Evolutionary conservation across 257 asterid species (phyloP), one percentile per base, ranked within the genome.

Genomic region (Vinca minor): DNA sequence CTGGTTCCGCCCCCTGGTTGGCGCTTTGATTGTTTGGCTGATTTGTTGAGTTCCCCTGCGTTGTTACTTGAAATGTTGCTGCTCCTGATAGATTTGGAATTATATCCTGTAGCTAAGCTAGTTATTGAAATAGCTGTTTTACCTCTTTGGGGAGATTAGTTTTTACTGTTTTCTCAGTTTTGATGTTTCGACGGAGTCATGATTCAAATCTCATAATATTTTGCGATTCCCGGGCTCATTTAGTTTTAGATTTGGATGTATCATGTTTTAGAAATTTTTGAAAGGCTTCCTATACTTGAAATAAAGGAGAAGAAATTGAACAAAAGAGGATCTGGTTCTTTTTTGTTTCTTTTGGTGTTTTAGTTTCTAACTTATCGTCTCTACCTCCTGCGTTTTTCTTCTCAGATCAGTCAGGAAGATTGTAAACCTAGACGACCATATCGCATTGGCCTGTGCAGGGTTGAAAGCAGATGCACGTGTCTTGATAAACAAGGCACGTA

Each of bases 391-490:
- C 61, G n/a, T 62, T 34, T 31, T n/a, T 36, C 65, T 72, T n/a
- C 68, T 74, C 95, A 92, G 98, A 78, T 89, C 98, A 13, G 98
- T 84, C 56, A 87, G 94, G 80, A 92, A 92, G 91, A 92, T 92
- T 62, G 98, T 89, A 65, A 92, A 81, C 73, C 76, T 92, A 69
- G 98, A 92, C 66, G 77, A 92, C 77, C 98, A 92, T 76, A 87
- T 92, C 65, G 98, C 98, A 28, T 73, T 92, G 83, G 98, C 98
- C 21, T 88, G 96, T 67, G 98, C 98, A 68, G 98, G 98, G 52
- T 81, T 92, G 69, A 92, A 92, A 79, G 98, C 98, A 68, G 98
- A 92, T 83, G 98, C 98, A 1, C 96, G 96, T 36, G 98, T 92
- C 15, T 75, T 92, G 59, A 86, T 92, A 65, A 88, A 92, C 68